Evolutionary conservation across 164 flowering plant genomes (phyloP).

Genomic region (Malania oleifera): DNA sequence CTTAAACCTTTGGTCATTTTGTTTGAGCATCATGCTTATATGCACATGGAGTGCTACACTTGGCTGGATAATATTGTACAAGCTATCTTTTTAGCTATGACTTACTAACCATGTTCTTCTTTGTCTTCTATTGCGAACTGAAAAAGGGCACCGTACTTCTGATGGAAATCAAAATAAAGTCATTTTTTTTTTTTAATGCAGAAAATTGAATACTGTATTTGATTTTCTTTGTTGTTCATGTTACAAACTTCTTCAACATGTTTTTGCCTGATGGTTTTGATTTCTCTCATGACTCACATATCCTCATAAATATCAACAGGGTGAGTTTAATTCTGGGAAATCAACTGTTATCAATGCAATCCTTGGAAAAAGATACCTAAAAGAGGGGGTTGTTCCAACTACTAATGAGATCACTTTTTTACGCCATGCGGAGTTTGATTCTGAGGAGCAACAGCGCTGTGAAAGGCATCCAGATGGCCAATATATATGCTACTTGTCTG

Average conservation of each 20-base stretch:
- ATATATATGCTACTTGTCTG: conserved; percentile 75
- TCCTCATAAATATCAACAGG: conserved; percentile 36
- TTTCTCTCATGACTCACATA: conserved; percentile 3
- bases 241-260: background rate
- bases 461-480: conserved; percentile 95
- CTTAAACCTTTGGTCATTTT: too few species aligned
- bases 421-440: conserved; percentile 54
- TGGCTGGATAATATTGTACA: too few species aligned
- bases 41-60: too few species aligned
- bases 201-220: too few species aligned
- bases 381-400: conserved; percentile 95
- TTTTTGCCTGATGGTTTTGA: background rate
- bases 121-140: too few species aligned
- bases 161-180: too few species aligned
- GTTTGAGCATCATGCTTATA: too few species aligned
- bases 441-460: conserved; percentile 53
- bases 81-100: too few species aligned
- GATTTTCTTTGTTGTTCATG: too few species aligned
- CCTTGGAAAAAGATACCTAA: conserved; percentile 77
- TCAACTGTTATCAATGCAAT: conserved; percentile 92
- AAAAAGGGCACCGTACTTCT: too few species aligned
- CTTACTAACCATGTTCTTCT: too few species aligned
- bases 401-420: conserved; percentile 97
- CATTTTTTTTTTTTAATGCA: too few species aligned
- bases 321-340: conserved; percentile 97